Base-by-base conservation (phyloP, 257 asterid genomes). In the Fraxinus anomala region DNA sequence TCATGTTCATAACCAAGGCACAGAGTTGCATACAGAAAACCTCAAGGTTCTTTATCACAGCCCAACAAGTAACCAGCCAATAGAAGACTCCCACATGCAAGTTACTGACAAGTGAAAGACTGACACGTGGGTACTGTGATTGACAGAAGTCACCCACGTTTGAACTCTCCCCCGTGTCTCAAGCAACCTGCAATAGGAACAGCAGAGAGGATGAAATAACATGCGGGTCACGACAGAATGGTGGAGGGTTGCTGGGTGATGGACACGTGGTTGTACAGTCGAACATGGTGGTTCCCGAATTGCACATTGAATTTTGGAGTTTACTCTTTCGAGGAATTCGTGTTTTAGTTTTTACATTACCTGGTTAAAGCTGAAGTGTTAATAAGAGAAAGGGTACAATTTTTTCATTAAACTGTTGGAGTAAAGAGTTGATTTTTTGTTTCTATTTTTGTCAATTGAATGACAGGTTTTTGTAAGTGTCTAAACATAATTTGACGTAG, bases 21-120 rank as follows among this genome's bases (percentile, higher is more conserved):
- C 84, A 77, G 67, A 85, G 87, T 73, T 86, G 87, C 84, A 85
- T 83, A 33, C 82, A 79, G 72, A 68, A 80, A 74, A 74, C 80
- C 54, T 85, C 81, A 23, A 79, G 85, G 75, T 81, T 84, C 85
- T 76, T 80, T 26, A 23, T 36, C 75, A 70, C 82, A 3, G 61
- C 69, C 24, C 59, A 21, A 47, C 73, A 71, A 69, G 75, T 76
- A 40, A 67, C 70, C 61, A 21, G 54, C 75, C 82, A 80, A 79
- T 82, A 80, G 65, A 40, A 68, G 16, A 69, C 28, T 2, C 17
- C n/a, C 16, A 5, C 13, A 34, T 42, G 51, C 42, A 61, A 42
- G 49, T 5, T 31, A 30, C 76, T 54, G 68, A 76, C 80, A 59
- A 77, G 16, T 49, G 21, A n/a, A 17, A 0, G 2, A 23, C 63